phyloP scores from a whole-genome alignment of 345 rosid genomes.

The Sonneratia caseolaris region DNA sequence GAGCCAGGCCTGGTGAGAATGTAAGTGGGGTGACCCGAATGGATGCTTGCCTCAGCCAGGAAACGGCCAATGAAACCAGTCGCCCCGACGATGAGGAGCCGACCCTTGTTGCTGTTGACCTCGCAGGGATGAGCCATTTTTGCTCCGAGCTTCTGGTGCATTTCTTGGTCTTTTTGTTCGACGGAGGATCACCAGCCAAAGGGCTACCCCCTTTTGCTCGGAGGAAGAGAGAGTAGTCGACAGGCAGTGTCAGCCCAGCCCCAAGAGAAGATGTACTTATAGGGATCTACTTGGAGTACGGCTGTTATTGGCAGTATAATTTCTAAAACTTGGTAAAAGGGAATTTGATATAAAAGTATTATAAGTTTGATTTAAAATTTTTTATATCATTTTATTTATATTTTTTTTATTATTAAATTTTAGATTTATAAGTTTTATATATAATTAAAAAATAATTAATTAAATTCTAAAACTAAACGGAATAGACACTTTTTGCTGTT shows the following conservation, averaged over 20 bases:
- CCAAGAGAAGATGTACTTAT: neutral
- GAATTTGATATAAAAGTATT: too few species aligned
- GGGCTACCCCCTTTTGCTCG: neutral
- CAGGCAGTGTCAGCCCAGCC: too few species aligned
- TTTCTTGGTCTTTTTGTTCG: neutral
- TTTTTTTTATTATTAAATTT: too few species aligned
- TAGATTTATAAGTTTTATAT: too few species aligned
- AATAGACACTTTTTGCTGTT: too few species aligned
- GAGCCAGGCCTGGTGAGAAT: conserved; percentile 30
- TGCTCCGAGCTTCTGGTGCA: neutral
- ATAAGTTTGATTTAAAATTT: too few species aligned
- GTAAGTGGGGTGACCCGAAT: conserved; percentile 40
- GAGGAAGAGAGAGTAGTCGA: neutral
- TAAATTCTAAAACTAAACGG: too few species aligned
- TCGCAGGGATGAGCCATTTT: neutral
- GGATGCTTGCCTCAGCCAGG: conserved; percentile 43
- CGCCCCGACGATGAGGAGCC: conserved; percentile 50
- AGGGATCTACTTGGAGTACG: neutral
- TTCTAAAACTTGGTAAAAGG: too few species aligned
- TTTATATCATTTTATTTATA: too few species aligned
- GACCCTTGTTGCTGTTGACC: conserved; percentile 10
- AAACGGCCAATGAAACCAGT: conserved; percentile 58
- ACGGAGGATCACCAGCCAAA: neutral
- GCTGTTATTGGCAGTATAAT: neutral
- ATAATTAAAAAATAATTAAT: too few species aligned